phyloP scores from a whole-genome alignment of 2,329 filamentous ascomycete species.

The Phialophora macrospora region DNA sequence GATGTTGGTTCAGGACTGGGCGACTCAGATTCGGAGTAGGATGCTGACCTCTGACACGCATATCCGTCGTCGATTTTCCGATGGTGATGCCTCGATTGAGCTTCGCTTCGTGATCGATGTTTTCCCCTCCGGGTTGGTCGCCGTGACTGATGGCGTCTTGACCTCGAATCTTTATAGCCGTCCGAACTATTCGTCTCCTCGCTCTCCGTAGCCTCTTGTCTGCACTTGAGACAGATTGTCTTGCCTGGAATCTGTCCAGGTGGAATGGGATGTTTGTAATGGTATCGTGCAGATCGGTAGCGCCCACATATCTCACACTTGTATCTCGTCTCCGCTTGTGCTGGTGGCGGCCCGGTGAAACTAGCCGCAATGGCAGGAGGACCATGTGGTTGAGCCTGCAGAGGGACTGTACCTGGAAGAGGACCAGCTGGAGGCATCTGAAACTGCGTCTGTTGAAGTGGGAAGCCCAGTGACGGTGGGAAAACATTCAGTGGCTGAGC shows the following conservation, averaged over 20 bases:
- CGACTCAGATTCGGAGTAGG: constrained; percentile 19
- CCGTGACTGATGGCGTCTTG: constrained; percentile 22
- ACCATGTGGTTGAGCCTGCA: constrained; percentile 14
- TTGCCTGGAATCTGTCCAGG: constrained; percentile 34
- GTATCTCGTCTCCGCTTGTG: constrained; percentile 31
- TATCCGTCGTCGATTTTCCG: constrained; percentile 4
- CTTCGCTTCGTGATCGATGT: constrained; percentile 15
- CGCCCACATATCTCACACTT: constrained; percentile 39
- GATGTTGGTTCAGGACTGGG: constrained; percentile 9
- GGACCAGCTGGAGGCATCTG: constrained; percentile 5
- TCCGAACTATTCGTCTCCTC: constrained; percentile 33
- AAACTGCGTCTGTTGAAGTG: constrained; percentile 15
- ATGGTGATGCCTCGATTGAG: constrained; percentile 9
- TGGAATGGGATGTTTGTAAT: constrained; percentile 36
- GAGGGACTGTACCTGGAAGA: constrained; percentile 5
- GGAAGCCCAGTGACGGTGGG: constrained; percentile 6
- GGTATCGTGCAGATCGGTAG: constrained; percentile 37
- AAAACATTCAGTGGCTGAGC: constrained; percentile 12
- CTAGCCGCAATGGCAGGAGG: not conserved
- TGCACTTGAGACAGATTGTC: constrained; percentile 37
- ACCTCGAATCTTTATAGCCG: constrained; percentile 16
- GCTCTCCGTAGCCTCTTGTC: constrained; percentile 34
- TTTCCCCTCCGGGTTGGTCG: constrained; percentile 5
- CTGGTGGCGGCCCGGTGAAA: not conserved
- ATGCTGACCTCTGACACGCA: constrained; percentile 1